These are phyloP conservation scores for Narthecium ossifragum DNA, from an alignment of 106 monocot species.

Conservation along the genomic window DNA sequence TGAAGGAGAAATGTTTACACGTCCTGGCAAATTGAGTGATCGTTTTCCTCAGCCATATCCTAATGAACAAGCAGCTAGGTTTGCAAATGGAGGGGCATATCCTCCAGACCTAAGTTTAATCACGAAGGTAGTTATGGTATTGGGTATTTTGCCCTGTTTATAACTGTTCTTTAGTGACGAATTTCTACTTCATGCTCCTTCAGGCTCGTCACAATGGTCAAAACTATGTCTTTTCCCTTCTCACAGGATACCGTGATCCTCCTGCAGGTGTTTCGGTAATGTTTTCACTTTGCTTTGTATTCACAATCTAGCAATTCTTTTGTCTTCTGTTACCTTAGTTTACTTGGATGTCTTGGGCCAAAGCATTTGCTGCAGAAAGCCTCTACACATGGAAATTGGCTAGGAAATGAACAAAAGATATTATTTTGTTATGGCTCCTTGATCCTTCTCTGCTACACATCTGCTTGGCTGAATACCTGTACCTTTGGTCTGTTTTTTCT, in stretches of 20 bases:
- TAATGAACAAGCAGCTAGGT: constrained; percentile 71
- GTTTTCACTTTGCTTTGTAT: not conserved
- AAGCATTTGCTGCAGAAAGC: too few relatives aligned
- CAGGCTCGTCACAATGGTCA: constrained; percentile 89
- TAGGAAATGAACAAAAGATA: too few relatives aligned
- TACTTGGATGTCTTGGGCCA: too few relatives aligned
- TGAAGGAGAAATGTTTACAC: constrained; percentile 80
- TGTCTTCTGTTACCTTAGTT: too few relatives aligned
- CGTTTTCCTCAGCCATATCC: constrained; percentile 72
- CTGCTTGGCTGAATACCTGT: too few relatives aligned
- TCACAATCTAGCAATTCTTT: too few relatives aligned
- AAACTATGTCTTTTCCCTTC: constrained; percentile 88
- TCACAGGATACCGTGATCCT: constrained; percentile 92
- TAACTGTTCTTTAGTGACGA: too few relatives aligned
- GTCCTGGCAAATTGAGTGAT: constrained; percentile 73
- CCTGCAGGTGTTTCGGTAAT: constrained; percentile 82
- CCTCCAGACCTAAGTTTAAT: constrained; percentile 75
- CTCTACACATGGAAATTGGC: too few relatives aligned
- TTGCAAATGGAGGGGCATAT: constrained; percentile 80
- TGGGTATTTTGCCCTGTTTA: too few relatives aligned
- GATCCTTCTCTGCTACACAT: too few relatives aligned
- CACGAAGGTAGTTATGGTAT: constrained; percentile 41
- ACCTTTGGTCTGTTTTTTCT: too few relatives aligned
- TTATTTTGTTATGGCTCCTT: too few relatives aligned
- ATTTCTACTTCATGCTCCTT: not conserved